phyloP scores from a whole-genome alignment of 257 asterid genomes.

The Coffea eugenioides region DNA sequence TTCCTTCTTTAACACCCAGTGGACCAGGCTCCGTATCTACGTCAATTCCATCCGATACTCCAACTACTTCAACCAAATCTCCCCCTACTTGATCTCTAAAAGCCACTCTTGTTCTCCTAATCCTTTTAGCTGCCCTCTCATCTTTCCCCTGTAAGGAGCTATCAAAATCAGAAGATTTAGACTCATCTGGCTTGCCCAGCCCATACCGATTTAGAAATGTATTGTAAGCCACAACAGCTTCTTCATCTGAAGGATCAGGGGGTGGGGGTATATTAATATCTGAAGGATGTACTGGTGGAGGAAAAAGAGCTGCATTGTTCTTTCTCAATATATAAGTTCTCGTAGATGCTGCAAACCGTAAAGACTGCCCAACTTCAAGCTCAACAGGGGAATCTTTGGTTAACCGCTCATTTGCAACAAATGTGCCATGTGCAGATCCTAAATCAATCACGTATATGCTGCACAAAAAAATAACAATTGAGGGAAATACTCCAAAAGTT shows the following conservation, averaged over 20 bases:
- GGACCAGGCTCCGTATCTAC: conserved; percentile 99
- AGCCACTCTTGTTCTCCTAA: conserved; percentile 69
- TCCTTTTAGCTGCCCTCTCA: conserved; percentile 69
- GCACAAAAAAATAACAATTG: conserved; percentile 32
- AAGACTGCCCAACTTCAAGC: conserved; percentile 88
- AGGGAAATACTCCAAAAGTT: not conserved
- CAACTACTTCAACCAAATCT: conserved; percentile 80
- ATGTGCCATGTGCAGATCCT: conserved; percentile 98
- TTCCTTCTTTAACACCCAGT: conserved; percentile 92
- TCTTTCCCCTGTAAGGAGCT: conserved; percentile 11
- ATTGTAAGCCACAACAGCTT: conserved; percentile 84
- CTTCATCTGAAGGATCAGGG: conserved; percentile 90
- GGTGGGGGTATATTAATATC: conserved; percentile 74
- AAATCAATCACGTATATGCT: conserved; percentile 87
- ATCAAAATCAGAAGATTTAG: conserved; percentile 32
- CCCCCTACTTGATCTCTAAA: conserved; percentile 93
- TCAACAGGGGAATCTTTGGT: conserved; percentile 83
- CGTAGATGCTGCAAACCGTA: conserved; percentile 95
- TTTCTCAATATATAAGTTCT: conserved; percentile 76
- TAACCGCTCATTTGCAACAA: conserved; percentile 92
- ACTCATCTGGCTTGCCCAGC: conserved; percentile 39
- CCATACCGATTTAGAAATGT: conserved; percentile 79
- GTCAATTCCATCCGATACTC: conserved; percentile 88
- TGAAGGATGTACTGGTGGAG: conserved; percentile 53
- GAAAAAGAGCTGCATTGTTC: conserved; percentile 75